These are phyloP conservation scores for Fonsecaea pedrosoi DNA, from an alignment of 2,329 filamentous ascomycete genomes.

Conservation along the genomic window DNA sequence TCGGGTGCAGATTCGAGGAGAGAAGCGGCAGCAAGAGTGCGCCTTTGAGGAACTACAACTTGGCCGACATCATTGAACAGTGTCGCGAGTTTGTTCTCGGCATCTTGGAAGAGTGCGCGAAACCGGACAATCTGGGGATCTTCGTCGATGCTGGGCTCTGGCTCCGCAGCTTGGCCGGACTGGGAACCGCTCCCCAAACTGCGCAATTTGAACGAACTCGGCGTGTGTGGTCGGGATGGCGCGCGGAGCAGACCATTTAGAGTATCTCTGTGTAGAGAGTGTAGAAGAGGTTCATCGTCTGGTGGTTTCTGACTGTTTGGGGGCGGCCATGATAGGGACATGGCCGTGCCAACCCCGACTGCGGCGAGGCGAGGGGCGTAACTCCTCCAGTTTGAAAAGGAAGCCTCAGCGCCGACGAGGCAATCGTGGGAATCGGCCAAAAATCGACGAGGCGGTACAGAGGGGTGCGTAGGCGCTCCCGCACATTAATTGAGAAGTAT, in stretches of 20 bases:
- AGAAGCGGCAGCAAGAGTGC: conserved; percentile 58
- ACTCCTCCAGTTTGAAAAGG: conserved; percentile 52
- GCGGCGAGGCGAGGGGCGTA: conserved; percentile 52
- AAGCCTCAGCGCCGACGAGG: conserved; percentile 37
- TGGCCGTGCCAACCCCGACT: conserved; percentile 55
- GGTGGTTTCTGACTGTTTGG: conserved; percentile 61
- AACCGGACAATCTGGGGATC: conserved; percentile 73
- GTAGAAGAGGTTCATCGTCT: conserved; percentile 69
- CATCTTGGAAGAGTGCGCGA: conserved; percentile 75
- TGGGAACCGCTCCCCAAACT: conserved; percentile 52
- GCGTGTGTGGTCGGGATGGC: conserved; percentile 53
- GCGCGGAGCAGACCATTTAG: conserved; percentile 53
- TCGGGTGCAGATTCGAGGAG: conserved; percentile 48
- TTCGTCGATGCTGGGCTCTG: conserved; percentile 70
- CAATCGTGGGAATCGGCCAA: conserved; percentile 20
- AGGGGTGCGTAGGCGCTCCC: conserved; percentile 21
- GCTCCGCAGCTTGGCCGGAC: conserved; percentile 56
- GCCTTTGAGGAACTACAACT: conserved; percentile 45
- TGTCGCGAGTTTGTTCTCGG: conserved; percentile 75
- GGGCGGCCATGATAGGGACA: conserved; percentile 73
- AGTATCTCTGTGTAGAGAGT: conserved; percentile 41
- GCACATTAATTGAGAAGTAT: background rate
- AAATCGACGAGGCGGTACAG: conserved; percentile 4
- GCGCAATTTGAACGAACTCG: conserved; percentile 50
- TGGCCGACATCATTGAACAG: conserved; percentile 66